These are phyloP conservation scores for Trichosanthes truncata DNA, from an alignment of 306 rosid species.

Conservation along the genomic window DNA sequence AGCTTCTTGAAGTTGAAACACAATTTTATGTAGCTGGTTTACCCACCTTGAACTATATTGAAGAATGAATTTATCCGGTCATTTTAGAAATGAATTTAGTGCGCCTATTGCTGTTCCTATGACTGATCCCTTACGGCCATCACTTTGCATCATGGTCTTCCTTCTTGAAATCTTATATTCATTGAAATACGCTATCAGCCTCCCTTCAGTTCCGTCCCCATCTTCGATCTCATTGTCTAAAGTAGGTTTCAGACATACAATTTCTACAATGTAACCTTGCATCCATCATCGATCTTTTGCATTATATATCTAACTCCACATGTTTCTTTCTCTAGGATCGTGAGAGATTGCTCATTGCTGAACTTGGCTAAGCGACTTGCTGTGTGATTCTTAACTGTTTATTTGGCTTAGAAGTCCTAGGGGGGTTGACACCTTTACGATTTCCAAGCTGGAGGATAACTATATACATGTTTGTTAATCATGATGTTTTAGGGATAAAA, in stretches of 20 bases:
- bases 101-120: not conserved
- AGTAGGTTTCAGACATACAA: not conserved
- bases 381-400: constrained; percentile 19
- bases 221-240: not conserved
- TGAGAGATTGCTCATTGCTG: constrained; percentile 51
- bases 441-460: not conserved
- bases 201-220: not conserved
- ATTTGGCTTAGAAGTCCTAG: constrained; percentile 18
- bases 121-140: not conserved
- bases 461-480: not conserved
- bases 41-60: not conserved
- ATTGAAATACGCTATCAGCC: not conserved
- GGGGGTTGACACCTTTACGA: constrained; percentile 5
- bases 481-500: constrained; percentile 1
- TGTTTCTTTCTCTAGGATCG: constrained; percentile 65
- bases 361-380: constrained; percentile 48
- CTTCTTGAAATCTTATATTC: not conserved
- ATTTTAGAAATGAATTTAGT: not conserved
- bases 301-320: constrained; percentile 2
- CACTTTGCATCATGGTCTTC: not conserved
- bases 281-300: not conserved
- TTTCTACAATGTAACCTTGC: not conserved
- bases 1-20: not conserved
- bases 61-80: not conserved
- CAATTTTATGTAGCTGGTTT: not conserved